A percentile compares a stretch with the other conserved stretches of the same genome.
These are phyloP conservation scores for Gracilaria gracilis DNA, from an alignment of 23 red algal genomes.

Conservation along the genomic window DNA sequence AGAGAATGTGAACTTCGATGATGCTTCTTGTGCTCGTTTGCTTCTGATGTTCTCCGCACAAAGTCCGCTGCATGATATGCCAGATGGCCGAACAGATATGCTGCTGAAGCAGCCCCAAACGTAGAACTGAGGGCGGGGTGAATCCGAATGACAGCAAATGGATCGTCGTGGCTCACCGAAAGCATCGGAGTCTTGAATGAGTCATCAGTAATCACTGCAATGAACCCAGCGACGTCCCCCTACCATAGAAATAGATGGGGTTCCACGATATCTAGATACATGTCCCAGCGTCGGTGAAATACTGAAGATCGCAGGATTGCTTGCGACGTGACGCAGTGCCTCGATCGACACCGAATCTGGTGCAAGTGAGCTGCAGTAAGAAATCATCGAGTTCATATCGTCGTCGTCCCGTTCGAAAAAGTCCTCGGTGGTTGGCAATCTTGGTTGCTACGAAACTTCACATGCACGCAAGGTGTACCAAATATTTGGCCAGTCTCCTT, in stretches of 20 bases:
- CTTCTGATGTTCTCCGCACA: slow-evolving; percentile 27
- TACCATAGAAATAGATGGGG: slow-evolving; percentile 57
- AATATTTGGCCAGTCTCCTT: slow-evolving; percentile 67
- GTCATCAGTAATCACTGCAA: slow-evolving; percentile 42
- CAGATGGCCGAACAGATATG: slow-evolving; percentile 61
- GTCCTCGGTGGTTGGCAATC: neutral
- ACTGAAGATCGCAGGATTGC: slow-evolving; percentile 67
- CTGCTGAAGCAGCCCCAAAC: slow-evolving; percentile 33
- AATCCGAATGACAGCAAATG: slow-evolving; percentile 47
- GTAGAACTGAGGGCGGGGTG: slow-evolving; percentile 70
- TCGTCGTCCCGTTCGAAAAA: slow-evolving; percentile 36
- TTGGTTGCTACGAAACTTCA: slow-evolving; percentile 57
- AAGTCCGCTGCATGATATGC: slow-evolving; percentile 41
- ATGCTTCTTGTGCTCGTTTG: neutral
- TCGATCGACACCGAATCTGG: slow-evolving; percentile 60
- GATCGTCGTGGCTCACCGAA: slow-evolving; percentile 51
- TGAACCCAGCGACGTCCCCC: slow-evolving; percentile 24
- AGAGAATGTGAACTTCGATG: slow-evolving; percentile 14
- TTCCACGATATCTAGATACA: slow-evolving; percentile 38
- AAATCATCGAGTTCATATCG: slow-evolving; percentile 35
- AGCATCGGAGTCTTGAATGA: slow-evolving; percentile 32
- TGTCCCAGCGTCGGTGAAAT: slow-evolving; percentile 44
- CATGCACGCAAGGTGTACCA: slow-evolving; percentile 58
- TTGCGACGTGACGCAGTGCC: slow-evolving; percentile 63
- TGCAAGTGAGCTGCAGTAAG: slow-evolving; percentile 55